phyloP scores from a whole-genome alignment of 164 flowering plant genomes.

The Vitis rotundifolia region DNA sequence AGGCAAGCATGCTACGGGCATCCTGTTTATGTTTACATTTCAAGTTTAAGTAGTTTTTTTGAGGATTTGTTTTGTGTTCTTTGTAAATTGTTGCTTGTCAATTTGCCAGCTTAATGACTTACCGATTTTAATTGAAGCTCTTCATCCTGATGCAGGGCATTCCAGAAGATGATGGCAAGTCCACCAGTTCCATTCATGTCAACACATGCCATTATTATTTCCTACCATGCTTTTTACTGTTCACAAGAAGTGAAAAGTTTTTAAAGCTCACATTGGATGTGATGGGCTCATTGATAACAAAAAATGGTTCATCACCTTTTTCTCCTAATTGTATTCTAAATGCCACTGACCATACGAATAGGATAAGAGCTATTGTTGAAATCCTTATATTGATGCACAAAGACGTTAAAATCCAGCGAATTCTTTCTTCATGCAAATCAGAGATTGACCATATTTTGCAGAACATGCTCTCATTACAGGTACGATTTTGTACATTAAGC shows the following conservation, averaged over 20 bases:
- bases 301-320: slow-evolving; percentile 15
- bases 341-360: slow-evolving; percentile 24
- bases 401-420: slow-evolving; percentile 40
- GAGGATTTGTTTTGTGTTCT: neutral
- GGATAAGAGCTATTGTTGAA: slow-evolving; percentile 39
- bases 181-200: slow-evolving; percentile 7
- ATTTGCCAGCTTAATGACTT: no score
- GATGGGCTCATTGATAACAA: slow-evolving; percentile 46
- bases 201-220: slow-evolving; percentile 42
- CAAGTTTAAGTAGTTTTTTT: neutral
- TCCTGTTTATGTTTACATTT: neutral
- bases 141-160: slow-evolving; percentile 36
- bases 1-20: no score
- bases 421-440: slow-evolving; percentile 39
- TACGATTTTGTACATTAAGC: slow-evolving; percentile 20
- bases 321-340: slow-evolving; percentile 6
- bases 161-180: slow-evolving; percentile 35
- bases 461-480: slow-evolving; percentile 45
- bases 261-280: slow-evolving; percentile 39
- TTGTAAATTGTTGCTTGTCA: neutral
- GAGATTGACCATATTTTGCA: slow-evolving; percentile 45
- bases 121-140: no score
- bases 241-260: slow-evolving; percentile 49
- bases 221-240: slow-evolving; percentile 57
- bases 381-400: slow-evolving; percentile 42